Conservation (phyloP, 768 basidiomycete genomes). For the Porpolomopsis calyptriformis region DNA sequence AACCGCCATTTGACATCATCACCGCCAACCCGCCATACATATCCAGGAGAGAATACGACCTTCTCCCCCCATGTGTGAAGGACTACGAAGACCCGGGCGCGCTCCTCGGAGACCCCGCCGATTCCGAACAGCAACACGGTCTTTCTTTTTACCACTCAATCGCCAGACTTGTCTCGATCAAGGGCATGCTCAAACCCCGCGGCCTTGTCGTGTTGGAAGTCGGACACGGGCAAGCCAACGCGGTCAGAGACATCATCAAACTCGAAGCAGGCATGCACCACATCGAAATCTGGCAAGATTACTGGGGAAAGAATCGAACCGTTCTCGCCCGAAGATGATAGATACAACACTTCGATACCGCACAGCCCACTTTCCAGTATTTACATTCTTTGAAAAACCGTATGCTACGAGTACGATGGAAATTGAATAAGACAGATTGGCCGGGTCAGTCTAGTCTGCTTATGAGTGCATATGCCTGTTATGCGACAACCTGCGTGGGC, state of each 20-base stretch:
- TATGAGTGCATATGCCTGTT: too few species aligned
- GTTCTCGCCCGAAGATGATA: conserved; percentile 45
- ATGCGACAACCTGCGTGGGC: too few species aligned
- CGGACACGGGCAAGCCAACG: conserved; percentile 58
- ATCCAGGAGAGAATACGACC: conserved; percentile 48
- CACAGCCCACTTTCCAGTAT: too few species aligned
- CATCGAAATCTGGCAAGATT: conserved; percentile 69
- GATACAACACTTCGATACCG: neutral
- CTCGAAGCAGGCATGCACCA: conserved; percentile 32
- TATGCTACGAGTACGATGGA: too few species aligned
- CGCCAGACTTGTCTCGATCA: conserved; percentile 41
- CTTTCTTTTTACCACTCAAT: conserved; percentile 66
- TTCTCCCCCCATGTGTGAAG: conserved; percentile 57
- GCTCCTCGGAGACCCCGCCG: conserved; percentile 49
- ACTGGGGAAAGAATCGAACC: conserved; percentile 65
- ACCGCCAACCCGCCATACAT: conserved; percentile 89
- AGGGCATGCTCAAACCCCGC: conserved; percentile 39
- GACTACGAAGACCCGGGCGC: conserved; percentile 75
- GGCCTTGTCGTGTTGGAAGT: conserved; percentile 71
- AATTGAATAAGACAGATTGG: too few species aligned
- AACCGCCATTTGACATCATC: conserved; percentile 59
- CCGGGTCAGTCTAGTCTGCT: too few species aligned
- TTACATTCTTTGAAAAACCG: too few species aligned
- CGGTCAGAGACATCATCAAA: conserved; percentile 49
- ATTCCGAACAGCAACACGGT: conserved; percentile 12